Conservation (phyloP, 208 protist genomes). For the Acanthamoeba healyi region DNA sequence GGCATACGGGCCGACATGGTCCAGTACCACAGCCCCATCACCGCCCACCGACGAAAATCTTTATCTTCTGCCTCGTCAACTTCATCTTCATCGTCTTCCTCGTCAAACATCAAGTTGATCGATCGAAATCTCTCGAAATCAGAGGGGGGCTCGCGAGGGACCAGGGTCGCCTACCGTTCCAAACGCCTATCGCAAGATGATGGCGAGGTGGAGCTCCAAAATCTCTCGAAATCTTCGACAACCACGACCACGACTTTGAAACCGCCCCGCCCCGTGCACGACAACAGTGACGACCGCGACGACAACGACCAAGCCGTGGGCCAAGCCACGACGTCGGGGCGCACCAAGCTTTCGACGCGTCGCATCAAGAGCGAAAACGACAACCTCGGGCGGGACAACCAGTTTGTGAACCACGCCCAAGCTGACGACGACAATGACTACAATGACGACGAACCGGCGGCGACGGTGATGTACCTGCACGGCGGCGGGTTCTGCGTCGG, state of each 20-base stretch:
- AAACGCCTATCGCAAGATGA: background rate
- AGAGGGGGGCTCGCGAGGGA: background rate
- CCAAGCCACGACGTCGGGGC: too few relatives aligned
- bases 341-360: background rate
- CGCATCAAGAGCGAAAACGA: conserved; percentile 10
- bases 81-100: too few relatives aligned
- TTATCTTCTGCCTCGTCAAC: too few relatives aligned
- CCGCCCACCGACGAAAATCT: background rate
- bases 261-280: background rate
- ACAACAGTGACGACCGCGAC: too few relatives aligned
- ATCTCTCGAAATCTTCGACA: background rate
- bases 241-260: background rate
- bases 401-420: background rate
- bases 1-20: conserved; percentile 5
- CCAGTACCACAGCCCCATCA: background rate
- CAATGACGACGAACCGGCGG: background rate
- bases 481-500: conserved; percentile 69
- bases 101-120: background rate
- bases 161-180: background rate
- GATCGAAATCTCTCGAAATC: background rate
- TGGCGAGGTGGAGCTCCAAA: background rate
- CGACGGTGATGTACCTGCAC: conserved; percentile 53
- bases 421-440: background rate
- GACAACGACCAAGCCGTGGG: too few relatives aligned
- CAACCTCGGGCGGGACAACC: conserved; percentile 14